phyloP scores from a whole-genome alignment of 2,329 filamentous ascomycete species.

The Pseudogymnoascus sp. region DNA sequence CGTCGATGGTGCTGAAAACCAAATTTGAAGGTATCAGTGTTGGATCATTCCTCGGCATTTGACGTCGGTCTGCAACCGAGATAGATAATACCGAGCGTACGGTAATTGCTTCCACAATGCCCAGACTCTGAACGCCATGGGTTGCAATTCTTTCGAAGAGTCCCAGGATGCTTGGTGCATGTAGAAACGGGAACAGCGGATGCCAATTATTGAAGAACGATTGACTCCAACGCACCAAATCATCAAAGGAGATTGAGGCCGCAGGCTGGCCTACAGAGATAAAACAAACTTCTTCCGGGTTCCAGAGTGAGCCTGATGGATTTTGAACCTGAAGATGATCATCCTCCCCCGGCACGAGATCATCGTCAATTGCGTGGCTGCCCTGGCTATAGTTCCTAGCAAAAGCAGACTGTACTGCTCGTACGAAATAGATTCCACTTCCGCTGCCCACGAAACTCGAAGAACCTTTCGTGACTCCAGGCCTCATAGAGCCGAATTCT shows the following conservation, averaged over 20 bases:
- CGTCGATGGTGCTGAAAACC: conserved; percentile 40
- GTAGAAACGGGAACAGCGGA: conserved; percentile 46
- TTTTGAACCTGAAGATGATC: conserved; percentile 35
- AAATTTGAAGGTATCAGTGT: conserved; percentile 34
- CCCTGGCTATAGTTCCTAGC: conserved; percentile 22
- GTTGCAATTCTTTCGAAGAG: conserved; percentile 37
- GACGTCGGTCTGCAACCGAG: conserved; percentile 43
- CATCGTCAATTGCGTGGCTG: conserved; percentile 27
- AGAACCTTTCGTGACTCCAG: conserved; percentile 35
- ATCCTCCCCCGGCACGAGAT: conserved; percentile 49
- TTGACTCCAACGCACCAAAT: conserved; percentile 40
- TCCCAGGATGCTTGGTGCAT: conserved; percentile 42
- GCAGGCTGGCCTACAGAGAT: conserved; percentile 3
- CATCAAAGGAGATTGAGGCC: conserved; percentile 34
- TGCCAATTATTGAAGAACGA: conserved; percentile 52
- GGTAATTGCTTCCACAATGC: conserved; percentile 33
- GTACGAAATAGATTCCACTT: conserved; percentile 51
- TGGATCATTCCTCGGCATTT: conserved; percentile 23
- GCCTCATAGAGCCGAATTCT: conserved; percentile 44
- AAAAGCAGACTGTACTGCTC: conserved; percentile 44
- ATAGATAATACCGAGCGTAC: conserved; percentile 44
- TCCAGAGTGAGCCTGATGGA: conserved; percentile 29
- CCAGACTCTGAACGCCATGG: conserved; percentile 24
- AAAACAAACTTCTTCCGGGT: conserved; percentile 28
- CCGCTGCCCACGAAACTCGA: conserved; percentile 49